These are phyloP conservation scores for Phytophthora melonis DNA, from an alignment of 352 stramenopile species.

Conservation along the genomic window DNA sequence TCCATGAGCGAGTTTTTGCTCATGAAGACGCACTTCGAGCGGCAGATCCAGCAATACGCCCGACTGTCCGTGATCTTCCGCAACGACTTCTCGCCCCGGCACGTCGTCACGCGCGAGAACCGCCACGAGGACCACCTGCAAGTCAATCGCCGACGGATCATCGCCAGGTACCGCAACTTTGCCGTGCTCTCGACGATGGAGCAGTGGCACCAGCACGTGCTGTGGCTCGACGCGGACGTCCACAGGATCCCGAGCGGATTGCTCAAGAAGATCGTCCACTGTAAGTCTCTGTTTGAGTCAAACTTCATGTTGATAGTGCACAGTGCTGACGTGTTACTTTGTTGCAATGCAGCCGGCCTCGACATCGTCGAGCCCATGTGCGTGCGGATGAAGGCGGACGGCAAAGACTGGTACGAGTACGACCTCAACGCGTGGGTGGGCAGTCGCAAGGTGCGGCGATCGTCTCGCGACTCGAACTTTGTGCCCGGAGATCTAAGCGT, in stretches of 20 bases:
- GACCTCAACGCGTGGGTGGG: slow-evolving; percentile 39
- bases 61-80: slow-evolving; percentile 45
- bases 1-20: slow-evolving; percentile 35
- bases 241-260: slow-evolving; percentile 34
- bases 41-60: slow-evolving; percentile 23
- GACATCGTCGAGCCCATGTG: slow-evolving; percentile 41
- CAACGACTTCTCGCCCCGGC: slow-evolving; percentile 35
- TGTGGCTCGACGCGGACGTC: slow-evolving; percentile 53
- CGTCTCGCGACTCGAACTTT: slow-evolving; percentile 14
- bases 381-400: slow-evolving; percentile 25
- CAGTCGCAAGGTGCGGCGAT: slow-evolving; percentile 23
- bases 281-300: slow-evolving; percentile 10
- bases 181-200: slow-evolving; percentile 46
- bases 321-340: neutral
- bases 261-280: slow-evolving; percentile 44
- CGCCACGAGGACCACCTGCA: slow-evolving; percentile 43
- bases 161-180: slow-evolving; percentile 56
- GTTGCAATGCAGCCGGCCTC: slow-evolving; percentile 22
- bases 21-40: slow-evolving; percentile 16
- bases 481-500: slow-evolving; percentile 31
- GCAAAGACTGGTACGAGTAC: slow-evolving; percentile 35
- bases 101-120: slow-evolving; percentile 26
- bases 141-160: slow-evolving; percentile 33
- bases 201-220: slow-evolving; percentile 45
- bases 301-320: neutral